A percentile compares a stretch with the other conserved stretches of the same genome.
Conservation (phyloP, 2,329 filamentous ascomycete species). For the Penicillium nordicum region DNA sequence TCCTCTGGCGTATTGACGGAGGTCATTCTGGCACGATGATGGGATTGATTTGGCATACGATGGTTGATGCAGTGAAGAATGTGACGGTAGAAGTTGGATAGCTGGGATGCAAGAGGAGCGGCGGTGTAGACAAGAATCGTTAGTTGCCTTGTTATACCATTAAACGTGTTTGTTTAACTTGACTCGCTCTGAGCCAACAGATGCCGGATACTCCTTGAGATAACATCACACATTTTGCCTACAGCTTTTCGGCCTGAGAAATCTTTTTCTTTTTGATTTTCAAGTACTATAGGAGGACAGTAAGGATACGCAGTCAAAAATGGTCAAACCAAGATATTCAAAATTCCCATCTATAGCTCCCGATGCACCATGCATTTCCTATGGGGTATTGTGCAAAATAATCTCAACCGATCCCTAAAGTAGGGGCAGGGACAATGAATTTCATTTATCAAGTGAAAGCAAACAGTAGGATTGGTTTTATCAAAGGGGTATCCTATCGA, state of each 20-base stretch:
- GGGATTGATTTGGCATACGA: background rate
- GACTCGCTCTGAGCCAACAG: background rate
- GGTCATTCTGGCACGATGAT: background rate
- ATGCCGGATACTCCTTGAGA: no score
- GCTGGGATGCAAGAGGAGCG: background rate
- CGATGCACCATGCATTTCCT: background rate
- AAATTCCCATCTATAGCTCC: background rate
- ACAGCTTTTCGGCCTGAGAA: background rate
- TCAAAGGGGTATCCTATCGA: slow-evolving; percentile 7
- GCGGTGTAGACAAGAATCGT: background rate
- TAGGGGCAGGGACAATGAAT: background rate
- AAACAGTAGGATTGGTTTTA: background rate
- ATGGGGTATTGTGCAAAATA: background rate
- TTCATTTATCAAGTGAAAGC: background rate
- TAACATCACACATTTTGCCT: background rate
- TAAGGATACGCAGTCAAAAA: background rate
- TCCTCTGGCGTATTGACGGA: background rate
- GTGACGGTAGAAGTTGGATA: background rate
- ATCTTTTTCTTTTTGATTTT: no score
- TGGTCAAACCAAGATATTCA: background rate
- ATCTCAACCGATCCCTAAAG: background rate
- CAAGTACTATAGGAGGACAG: background rate
- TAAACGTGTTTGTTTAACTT: background rate
- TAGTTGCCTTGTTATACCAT: background rate
- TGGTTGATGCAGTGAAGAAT: background rate